Evolutionary conservation across 2,329 filamentous ascomycete species (phyloP).

Genomic region (Xylariaceae sp.): DNA sequence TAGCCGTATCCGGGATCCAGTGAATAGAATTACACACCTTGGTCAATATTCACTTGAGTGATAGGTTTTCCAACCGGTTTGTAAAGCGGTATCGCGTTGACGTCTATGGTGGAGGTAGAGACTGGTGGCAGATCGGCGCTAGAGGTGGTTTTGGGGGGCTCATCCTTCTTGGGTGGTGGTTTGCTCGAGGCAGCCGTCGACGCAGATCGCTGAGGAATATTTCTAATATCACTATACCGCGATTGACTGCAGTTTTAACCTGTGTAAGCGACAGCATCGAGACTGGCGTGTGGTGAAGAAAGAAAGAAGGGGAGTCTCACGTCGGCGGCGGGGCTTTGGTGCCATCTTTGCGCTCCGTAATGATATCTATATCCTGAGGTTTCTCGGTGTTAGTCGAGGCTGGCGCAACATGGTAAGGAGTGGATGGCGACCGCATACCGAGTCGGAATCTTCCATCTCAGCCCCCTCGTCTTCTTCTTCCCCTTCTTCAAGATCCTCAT

Average conservation of each 20-base stretch:
- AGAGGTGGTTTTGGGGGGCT: slow-evolving; percentile 30
- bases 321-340: slow-evolving; percentile 53
- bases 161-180: slow-evolving; percentile 43
- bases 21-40: slow-evolving; percentile 38
- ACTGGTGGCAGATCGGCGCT: slow-evolving; percentile 48
- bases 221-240: slow-evolving; percentile 59
- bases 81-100: slow-evolving; percentile 76
- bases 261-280: background rate
- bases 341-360: slow-evolving; percentile 61
- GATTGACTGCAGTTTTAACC: slow-evolving; percentile 43
- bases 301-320: slow-evolving; percentile 36
- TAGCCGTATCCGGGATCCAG: background rate
- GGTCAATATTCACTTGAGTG: slow-evolving; percentile 68
- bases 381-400: background rate
- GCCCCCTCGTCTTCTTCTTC: slow-evolving; percentile 59
- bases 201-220: slow-evolving; percentile 56
- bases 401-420: background rate
- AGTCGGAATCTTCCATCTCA: slow-evolving; percentile 57
- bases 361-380: slow-evolving; percentile 60
- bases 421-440: slow-evolving; percentile 32
- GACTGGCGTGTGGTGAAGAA: background rate
- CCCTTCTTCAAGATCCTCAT: slow-evolving; percentile 57
- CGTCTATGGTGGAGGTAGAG: slow-evolving; percentile 75
- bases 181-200: slow-evolving; percentile 47
- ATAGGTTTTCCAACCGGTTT: slow-evolving; percentile 75